Percentiles rank a stretch among this genome's conserved stretches.
Conservation (phyloP, 2,329 filamentous ascomycete genomes). For the Aaosphaeria pasadenensis region DNA sequence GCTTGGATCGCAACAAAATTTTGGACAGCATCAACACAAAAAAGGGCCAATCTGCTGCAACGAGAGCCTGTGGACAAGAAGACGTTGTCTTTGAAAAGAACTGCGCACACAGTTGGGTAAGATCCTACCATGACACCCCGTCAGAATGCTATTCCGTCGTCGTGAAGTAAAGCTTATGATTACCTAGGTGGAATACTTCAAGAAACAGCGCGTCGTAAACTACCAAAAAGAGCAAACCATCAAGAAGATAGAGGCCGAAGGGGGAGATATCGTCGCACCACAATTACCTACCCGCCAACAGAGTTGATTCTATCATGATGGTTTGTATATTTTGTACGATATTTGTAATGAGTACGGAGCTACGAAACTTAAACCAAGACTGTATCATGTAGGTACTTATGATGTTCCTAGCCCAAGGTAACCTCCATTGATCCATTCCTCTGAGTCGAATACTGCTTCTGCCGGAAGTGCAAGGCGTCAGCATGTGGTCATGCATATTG, state of each 20-base stretch:
- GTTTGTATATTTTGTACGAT: too few species aligned
- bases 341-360: too few species aligned
- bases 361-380: too few species aligned
- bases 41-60: slow-evolving; percentile 47
- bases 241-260: slow-evolving; percentile 42
- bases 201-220: slow-evolving; percentile 92
- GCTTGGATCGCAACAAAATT: slow-evolving; percentile 78
- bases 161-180: slow-evolving; percentile 1
- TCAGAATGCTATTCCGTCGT: slow-evolving; percentile 1
- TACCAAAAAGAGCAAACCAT: slow-evolving; percentile 74
- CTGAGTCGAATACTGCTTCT: too few species aligned
- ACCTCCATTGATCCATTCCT: too few species aligned
- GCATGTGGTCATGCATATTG: too few species aligned
- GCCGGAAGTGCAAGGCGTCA: too few species aligned
- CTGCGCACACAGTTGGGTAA: slow-evolving; percentile 87
- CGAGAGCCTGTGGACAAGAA: slow-evolving; percentile 59
- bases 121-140: slow-evolving; percentile 30
- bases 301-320: too few species aligned
- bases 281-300: slow-evolving; percentile 19
- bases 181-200: slow-evolving; percentile 87
- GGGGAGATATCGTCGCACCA: slow-evolving; percentile 34
- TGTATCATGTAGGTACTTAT: too few species aligned
- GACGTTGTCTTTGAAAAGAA: slow-evolving; percentile 72
- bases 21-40: slow-evolving; percentile 66
- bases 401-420: too few species aligned